Base-by-base conservation (phyloP, 2,329 filamentous ascomycete species). In the Diaporthe caulivora region DNA sequence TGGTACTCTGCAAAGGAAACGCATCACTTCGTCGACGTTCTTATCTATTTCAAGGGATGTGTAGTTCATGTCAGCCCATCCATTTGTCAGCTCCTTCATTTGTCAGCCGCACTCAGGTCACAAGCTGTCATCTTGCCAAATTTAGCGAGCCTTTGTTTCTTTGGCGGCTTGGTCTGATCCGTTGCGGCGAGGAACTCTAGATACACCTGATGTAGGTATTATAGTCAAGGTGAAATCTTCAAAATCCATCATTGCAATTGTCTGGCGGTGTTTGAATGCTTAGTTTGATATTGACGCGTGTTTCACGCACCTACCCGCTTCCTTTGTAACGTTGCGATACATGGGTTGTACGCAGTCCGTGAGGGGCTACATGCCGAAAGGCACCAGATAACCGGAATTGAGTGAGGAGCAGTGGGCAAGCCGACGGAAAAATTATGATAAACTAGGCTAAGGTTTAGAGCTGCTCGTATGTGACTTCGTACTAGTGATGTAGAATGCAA, bases 271-370 rank as follows among this genome's bases (percentile, higher is more conserved):
- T 57, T 40, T 40, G 17, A 13, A 24, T 40, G 34, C 34, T 13
- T n/a, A 15, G 21, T 0, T 17, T 26, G 2, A 24, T 10, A n/a
- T 26, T 21, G 54, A 57, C 54, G 54, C 54, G 54, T 57, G 9
- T 57, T 57, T 15, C 18, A 2, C n/a, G 31, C 21, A 10, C 37
- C 34, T 9, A 47, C 34, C 65, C 49, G 49, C 65, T 69, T 54
- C 11, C 10, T 40, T 51, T 60, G 68, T 49, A 70, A 70, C 67
- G 67, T 70, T 70, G 53, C 67, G 42, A 58, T 29, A 31, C 40
- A 40, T 34, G 40, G 57, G 57, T 24, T 15, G 8, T 21, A 26
- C 13, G 18, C n/a, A 49, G 3, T 44, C 18, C 4, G 44, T 51
- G 67, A 49, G 54, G 53, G 40, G 54, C 15, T 24, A 58, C 15